These are phyloP conservation scores for Eucalyptus marginata DNA, from an alignment of 345 rosid genomes.

Conservation along the genomic window DNA sequence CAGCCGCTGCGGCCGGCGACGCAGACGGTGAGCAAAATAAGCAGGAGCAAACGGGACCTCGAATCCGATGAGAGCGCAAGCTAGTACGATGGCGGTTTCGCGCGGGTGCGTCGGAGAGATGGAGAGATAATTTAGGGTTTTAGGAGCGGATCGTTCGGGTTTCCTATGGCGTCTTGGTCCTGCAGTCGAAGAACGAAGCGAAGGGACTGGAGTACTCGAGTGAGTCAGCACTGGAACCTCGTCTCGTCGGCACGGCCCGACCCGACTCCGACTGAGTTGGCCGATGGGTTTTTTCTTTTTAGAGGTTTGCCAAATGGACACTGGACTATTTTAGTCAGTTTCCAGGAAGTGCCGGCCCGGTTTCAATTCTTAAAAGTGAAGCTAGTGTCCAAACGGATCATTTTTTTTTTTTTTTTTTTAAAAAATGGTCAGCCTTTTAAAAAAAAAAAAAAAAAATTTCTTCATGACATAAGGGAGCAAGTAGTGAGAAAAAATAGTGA, in stretches of 20 bases:
- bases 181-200: background rate
- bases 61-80: background rate
- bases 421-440: too few relatives aligned
- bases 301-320: too few relatives aligned
- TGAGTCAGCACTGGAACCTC: background rate
- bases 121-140: background rate
- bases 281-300: background rate
- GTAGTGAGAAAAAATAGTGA: too few relatives aligned
- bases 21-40: background rate
- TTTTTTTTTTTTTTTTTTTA: too few relatives aligned
- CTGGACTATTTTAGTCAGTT: too few relatives aligned
- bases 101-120: background rate
- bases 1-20: background rate
- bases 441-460: too few relatives aligned
- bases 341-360: too few relatives aligned
- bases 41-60: rapidly evolving
- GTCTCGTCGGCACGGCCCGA: background rate
- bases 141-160: background rate
- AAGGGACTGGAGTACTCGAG: background rate
- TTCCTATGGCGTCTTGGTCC: background rate
- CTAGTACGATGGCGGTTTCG: background rate
- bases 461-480: rapidly evolving
- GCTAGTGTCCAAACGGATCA: too few relatives aligned
- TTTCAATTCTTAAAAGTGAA: too few relatives aligned
- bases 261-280: background rate